Conservation (phyloP, 768 basidiomycete species). For the Pleurotus platypus region DNA sequence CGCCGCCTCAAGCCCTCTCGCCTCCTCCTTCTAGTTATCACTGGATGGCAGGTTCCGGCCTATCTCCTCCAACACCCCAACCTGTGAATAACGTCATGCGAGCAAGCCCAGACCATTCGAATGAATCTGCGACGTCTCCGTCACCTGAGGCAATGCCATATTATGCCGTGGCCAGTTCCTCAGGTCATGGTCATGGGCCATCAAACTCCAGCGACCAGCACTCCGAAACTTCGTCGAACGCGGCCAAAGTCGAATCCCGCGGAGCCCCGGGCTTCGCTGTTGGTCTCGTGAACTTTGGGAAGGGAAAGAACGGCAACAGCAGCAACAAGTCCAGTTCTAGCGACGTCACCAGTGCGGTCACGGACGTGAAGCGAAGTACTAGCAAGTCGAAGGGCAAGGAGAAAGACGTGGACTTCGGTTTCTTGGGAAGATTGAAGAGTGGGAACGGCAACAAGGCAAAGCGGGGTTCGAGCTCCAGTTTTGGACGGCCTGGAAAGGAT, state of each 20-base stretch:
- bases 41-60: not conserved
- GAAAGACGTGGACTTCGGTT: not conserved
- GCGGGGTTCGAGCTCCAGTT: not conserved
- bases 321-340: not conserved
- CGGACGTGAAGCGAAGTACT: not conserved
- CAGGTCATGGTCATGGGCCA: not conserved
- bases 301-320: not conserved
- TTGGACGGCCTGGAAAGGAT: not conserved
- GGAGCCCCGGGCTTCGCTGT: not conserved
- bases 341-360: not conserved
- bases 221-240: not conserved
- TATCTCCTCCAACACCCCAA: no score
- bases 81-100: not conserved
- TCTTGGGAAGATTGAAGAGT: not conserved
- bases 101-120: conserved; percentile 1
- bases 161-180: not conserved
- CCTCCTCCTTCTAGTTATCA: conserved; percentile 1
- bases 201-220: not conserved
- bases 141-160: not conserved
- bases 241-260: not conserved
- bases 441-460: not conserved
- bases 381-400: not conserved
- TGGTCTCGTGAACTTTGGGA: not conserved
- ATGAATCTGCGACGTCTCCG: not conserved
- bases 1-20: not conserved